Percentiles rank a stretch among this genome's conserved stretches.
phyloP scores from a whole-genome alignment of 2,329 filamentous ascomycete species.

The Penicillium olsonii region DNA sequence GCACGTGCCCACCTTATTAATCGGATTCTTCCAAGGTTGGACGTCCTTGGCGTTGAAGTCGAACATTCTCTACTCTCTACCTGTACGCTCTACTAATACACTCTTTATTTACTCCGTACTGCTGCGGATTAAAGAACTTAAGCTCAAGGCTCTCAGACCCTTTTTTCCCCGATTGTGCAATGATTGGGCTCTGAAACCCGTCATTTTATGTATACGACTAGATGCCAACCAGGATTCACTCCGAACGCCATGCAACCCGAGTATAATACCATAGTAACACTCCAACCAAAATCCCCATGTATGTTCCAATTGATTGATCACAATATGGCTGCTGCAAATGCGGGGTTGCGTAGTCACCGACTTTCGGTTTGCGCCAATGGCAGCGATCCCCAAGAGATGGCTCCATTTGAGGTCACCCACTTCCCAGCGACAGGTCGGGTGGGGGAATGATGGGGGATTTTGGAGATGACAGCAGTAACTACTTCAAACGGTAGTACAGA shows the following conservation, averaged over 20 bases:
- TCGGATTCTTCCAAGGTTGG: conserved; percentile 6
- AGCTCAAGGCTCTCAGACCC: no score
- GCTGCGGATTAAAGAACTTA: no score
- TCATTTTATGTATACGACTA: conserved; percentile 10
- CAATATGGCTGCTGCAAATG: conserved; percentile 3
- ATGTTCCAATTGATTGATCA: conserved; percentile 2
- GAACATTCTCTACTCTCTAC: no score
- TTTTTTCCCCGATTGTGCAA: neutral
- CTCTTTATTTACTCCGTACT: no score
- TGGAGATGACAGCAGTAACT: neutral
- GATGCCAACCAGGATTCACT: conserved; percentile 7
- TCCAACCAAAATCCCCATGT: neutral
- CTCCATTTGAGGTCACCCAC: neutral
- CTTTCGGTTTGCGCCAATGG: conserved; percentile 8
- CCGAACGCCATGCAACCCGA: conserved; percentile 12
- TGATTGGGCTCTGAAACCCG: neutral
- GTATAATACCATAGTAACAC: conserved; percentile 2
- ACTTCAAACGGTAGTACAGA: conserved; percentile 1
- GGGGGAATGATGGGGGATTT: neutral
- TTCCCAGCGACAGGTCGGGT: neutral
- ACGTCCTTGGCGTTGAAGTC: conserved; percentile 8
- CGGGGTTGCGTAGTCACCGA: conserved; percentile 6
- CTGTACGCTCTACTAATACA: neutral
- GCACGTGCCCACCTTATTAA: conserved; percentile 27
- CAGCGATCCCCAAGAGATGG: neutral